A percentile compares a stretch with the other conserved stretches of the same genome.
Evolutionary conservation across 2,329 filamentous ascomycete genomes (phyloP).

Genomic region (Epichloe baconii): DNA sequence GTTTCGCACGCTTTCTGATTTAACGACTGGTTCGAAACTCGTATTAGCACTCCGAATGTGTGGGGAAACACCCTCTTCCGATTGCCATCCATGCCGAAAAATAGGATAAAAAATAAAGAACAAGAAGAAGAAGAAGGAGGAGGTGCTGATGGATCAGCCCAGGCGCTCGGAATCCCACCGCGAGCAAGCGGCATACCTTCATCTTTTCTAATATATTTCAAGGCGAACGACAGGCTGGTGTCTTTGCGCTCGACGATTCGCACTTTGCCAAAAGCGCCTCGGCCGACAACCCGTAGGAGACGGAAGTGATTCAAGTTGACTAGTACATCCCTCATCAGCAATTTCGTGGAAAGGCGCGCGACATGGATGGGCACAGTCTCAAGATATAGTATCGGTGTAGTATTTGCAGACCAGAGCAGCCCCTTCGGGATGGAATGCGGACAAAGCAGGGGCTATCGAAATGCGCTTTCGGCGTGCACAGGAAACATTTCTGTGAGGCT

Average conservation of each 20-base stretch:
- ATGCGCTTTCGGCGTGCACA: background rate
- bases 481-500: slow-evolving; percentile 1
- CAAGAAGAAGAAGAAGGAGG: too few species aligned
- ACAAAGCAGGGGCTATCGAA: background rate
- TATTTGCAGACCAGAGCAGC: too few species aligned
- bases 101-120: too few species aligned
- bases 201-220: slow-evolving; percentile 98
- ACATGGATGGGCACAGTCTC: background rate
- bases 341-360: background rate
- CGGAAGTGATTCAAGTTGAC: slow-evolving; percentile 98
- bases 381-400: too few species aligned
- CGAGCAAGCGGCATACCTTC: slow-evolving; percentile 50
- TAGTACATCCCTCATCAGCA: slow-evolving; percentile 22
- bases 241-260: slow-evolving; percentile 98
- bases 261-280: slow-evolving; percentile 96
- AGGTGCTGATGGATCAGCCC: background rate
- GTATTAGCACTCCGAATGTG: background rate
- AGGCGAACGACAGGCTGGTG: slow-evolving; percentile 80
- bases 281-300: slow-evolving; percentile 85
- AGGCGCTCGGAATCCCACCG: too few species aligned
- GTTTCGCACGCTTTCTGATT: slow-evolving; percentile 94
- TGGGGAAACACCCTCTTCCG: background rate
- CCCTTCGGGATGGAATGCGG: too few species aligned
- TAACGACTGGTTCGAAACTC: slow-evolving; percentile 54
- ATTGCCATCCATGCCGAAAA: too few species aligned